phyloP scores from a whole-genome alignment of 306 rosid species.

The Alnus rubra region DNA sequence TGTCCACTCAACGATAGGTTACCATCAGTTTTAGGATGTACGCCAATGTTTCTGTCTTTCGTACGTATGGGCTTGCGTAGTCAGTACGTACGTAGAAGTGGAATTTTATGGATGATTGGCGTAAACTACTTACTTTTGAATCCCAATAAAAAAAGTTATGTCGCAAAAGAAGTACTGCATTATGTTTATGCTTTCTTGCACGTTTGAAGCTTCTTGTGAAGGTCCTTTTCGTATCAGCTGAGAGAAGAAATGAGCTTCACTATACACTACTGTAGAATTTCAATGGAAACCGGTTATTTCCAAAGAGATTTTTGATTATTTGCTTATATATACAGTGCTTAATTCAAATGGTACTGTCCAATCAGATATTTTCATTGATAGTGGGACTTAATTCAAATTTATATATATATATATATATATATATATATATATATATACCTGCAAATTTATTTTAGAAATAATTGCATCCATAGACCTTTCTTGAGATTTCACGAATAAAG shows the following conservation, averaged over 20 bases:
- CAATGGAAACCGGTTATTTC: background rate
- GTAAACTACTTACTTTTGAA: background rate
- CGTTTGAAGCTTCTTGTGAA: background rate
- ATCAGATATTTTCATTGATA: background rate
- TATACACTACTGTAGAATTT: background rate
- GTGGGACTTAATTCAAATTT: background rate
- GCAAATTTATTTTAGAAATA: too few species aligned
- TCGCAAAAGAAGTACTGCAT: background rate
- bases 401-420: too few species aligned
- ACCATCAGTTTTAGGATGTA: constrained; percentile 1
- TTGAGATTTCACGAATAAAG: too few species aligned
- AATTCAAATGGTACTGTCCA: background rate
- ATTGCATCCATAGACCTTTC: too few species aligned
- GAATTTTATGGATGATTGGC: background rate
- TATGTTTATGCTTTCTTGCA: background rate
- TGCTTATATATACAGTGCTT: background rate
- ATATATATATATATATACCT: too few species aligned
- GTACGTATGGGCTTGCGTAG: background rate
- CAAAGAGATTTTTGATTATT: background rate
- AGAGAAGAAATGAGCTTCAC: background rate
- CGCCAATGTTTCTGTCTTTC: background rate
- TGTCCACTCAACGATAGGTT: constrained; percentile 1
- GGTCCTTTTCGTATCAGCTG: background rate
- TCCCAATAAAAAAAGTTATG: background rate
- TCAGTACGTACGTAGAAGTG: background rate